Percentiles rank a stretch among this genome's conserved stretches.
phyloP scores from a whole-genome alignment of 1,284 basidiomycete genomes.

The Xerocomus minutiporus region DNA sequence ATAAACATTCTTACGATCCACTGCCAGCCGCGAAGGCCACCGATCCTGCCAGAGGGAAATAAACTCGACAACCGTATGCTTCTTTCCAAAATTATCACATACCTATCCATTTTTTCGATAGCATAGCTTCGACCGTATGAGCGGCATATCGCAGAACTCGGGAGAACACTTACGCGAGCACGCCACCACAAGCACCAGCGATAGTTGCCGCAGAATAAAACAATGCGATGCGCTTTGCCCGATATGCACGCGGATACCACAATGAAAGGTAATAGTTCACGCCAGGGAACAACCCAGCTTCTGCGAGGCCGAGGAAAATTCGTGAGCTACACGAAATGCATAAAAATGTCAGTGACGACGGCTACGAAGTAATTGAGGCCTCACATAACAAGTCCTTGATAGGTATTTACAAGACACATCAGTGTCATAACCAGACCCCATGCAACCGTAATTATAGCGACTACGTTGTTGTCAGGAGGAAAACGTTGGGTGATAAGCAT shows the following conservation, averaged over 20 bases:
- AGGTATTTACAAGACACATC: slow-evolving; percentile 36
- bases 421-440: slow-evolving; percentile 45
- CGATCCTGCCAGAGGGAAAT: slow-evolving; percentile 22
- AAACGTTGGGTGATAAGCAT: background rate
- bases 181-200: slow-evolving; percentile 44
- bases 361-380: background rate
- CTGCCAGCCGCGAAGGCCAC: slow-evolving; percentile 39
- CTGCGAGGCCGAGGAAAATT: slow-evolving; percentile 49
- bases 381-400: slow-evolving; percentile 28
- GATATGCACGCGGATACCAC: slow-evolving; percentile 50
- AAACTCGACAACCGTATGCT: background rate
- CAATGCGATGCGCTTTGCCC: slow-evolving; percentile 47
- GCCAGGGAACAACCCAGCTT: slow-evolving; percentile 51
- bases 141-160: background rate
- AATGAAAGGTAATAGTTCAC: slow-evolving; percentile 51
- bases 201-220: slow-evolving; percentile 56
- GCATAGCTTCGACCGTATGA: slow-evolving; percentile 21
- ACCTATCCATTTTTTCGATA: slow-evolving; percentile 38
- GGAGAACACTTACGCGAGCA: slow-evolving; percentile 29
- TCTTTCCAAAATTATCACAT: slow-evolving; percentile 1
- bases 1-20: slow-evolving; percentile 44
- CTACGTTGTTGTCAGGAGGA: slow-evolving; percentile 21
- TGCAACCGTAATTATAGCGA: slow-evolving; percentile 46
- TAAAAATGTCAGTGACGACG: slow-evolving; percentile 2
- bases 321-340: slow-evolving; percentile 36